Conservation (phyloP, 108 stramenopile genomes). For the Cyclotella sp. region DNA sequence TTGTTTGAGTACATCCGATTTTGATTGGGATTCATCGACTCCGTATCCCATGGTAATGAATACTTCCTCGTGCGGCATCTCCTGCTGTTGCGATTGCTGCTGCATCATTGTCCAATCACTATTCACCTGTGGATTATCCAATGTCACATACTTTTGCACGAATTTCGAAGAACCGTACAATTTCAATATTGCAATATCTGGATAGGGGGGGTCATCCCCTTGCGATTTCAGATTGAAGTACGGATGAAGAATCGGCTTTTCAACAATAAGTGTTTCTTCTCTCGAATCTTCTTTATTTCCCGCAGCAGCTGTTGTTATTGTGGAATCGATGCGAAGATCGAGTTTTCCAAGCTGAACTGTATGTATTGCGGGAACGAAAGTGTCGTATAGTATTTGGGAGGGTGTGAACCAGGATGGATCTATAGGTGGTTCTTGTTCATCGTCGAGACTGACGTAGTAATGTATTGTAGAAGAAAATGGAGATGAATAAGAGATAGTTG, state of each 20-base stretch:
- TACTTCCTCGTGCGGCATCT: neutral
- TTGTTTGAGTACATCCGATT: constrained; percentile 14
- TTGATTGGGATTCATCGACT: neutral
- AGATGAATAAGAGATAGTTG: neutral
- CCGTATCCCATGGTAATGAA: constrained; percentile 16
- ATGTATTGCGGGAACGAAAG: constrained; percentile 10
- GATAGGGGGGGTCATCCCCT: constrained; percentile 13
- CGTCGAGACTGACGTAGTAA: neutral
- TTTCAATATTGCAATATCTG: constrained; percentile 17
- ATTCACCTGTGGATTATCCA: constrained; percentile 9
- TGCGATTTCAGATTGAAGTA: constrained; percentile 3
- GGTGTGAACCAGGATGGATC: constrained; percentile 13
- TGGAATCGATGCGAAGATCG: constrained; percentile 14
- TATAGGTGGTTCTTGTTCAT: constrained; percentile 1
- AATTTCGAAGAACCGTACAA: neutral
- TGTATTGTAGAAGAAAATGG: neutral
- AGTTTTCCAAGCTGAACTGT: constrained; percentile 21
- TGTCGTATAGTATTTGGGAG: constrained; percentile 7
- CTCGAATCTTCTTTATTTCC: neutral
- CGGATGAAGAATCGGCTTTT: constrained; percentile 9
- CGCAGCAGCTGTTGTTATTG: neutral
- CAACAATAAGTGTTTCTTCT: constrained; percentile 11
- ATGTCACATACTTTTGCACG: neutral
- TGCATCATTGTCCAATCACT: constrained; percentile 4
- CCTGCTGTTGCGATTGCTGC: neutral